These are phyloP conservation scores for Ramicandelaber brevisporus DNA, from an alignment of 192 early-diverging fungal species.

Conservation along the genomic window DNA sequence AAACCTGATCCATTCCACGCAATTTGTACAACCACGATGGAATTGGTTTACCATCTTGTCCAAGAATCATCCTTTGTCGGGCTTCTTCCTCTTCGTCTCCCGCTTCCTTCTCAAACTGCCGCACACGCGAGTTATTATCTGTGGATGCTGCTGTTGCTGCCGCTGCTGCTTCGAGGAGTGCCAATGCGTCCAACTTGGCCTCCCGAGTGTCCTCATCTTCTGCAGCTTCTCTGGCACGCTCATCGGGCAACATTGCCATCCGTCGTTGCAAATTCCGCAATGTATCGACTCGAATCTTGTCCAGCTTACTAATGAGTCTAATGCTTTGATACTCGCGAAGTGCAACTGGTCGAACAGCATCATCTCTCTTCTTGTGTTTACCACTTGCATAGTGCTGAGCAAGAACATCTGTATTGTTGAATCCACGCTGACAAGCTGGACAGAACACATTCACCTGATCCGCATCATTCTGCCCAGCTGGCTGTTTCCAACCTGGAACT, in stretches of 20 bases:
- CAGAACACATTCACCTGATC: background rate
- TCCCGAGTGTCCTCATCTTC: background rate
- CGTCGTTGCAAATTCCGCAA: slow-evolving; percentile 36
- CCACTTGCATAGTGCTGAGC: too few relatives aligned
- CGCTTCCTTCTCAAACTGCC: slow-evolving; percentile 59
- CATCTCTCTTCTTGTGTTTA: too few relatives aligned
- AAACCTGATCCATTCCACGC: slow-evolving; percentile 83
- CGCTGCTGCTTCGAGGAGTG: background rate
- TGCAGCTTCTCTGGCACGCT: background rate
- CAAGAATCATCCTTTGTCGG: slow-evolving; percentile 77
- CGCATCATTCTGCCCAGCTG: background rate
- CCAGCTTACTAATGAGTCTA: too few relatives aligned
- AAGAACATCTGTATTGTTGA: slow-evolving; percentile 6
- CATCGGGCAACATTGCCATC: slow-evolving; percentile 8
- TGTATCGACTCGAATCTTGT: slow-evolving; percentile 33
- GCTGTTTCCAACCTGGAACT: background rate
- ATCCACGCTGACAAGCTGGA: slow-evolving; percentile 1
- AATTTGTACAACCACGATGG: slow-evolving; percentile 97
- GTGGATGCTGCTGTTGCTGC: background rate
- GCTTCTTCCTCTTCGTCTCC: slow-evolving; percentile 43
- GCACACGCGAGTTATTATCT: slow-evolving; percentile 19
- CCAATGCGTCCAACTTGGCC: background rate
- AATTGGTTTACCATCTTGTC: slow-evolving; percentile 97
- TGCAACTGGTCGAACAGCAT: too few relatives aligned
- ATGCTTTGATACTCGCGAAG: too few relatives aligned